A percentile compares a stretch with the other conserved stretches of the same genome.
Evolutionary conservation across 306 rosid species (phyloP).

Genomic region (Quercus variabilis): DNA sequence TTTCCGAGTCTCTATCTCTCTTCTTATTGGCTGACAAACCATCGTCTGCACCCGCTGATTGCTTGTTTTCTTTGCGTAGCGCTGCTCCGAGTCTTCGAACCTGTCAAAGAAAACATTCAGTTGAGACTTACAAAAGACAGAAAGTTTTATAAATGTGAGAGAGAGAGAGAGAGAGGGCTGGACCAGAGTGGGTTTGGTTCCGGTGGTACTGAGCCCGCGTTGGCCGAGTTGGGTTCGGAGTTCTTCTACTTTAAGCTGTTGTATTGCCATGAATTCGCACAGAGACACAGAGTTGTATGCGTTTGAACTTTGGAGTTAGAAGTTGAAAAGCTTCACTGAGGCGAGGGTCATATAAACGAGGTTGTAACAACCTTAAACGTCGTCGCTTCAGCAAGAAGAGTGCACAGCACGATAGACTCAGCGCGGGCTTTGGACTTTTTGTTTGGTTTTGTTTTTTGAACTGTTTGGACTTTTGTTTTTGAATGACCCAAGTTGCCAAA

Average conservation of each 20-base stretch:
- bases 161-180: not conserved
- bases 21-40: conserved; percentile 30
- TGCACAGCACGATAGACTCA: not conserved
- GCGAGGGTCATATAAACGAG: not conserved
- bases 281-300: too few species aligned
- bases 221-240: conserved; percentile 60
- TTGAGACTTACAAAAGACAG: not conserved
- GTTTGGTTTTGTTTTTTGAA: not conserved
- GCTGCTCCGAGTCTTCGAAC: conserved; percentile 62
- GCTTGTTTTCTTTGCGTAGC: conserved; percentile 38
- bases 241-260: conserved; percentile 65
- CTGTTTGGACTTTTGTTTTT: not conserved
- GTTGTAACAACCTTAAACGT: too few species aligned
- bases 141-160: not conserved
- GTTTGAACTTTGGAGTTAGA: not conserved
- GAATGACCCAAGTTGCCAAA: not conserved
- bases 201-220: conserved; percentile 68
- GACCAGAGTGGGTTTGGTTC: conserved; percentile 75
- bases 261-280: too few species aligned
- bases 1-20: conserved; percentile 42
- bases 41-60: not conserved
- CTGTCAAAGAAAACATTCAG: conserved; percentile 29
- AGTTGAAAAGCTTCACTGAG: not conserved
- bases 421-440: not conserved
- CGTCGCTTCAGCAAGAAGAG: not conserved